Evolutionary conservation across 805 yeast species (phyloP), one percentile per base, ranked within the genome.

Genomic region (Nakazawaea holstii): DNA sequence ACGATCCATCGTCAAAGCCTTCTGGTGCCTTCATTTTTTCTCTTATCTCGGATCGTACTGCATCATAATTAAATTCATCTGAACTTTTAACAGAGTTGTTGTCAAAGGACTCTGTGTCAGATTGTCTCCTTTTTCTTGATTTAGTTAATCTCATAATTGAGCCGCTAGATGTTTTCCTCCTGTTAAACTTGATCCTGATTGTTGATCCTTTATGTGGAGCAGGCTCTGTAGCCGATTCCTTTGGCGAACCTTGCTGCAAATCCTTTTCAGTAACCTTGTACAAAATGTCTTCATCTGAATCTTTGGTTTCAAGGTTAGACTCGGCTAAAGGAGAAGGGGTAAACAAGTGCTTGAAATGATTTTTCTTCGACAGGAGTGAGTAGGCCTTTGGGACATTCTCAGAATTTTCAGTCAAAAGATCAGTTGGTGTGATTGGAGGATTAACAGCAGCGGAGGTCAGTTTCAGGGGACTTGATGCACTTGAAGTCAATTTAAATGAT

Each of bases 1-100:
- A 84, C 26, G 82, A 79, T 33, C 79, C 80, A 53, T 80, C 83
- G 56, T 84, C 91, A 59, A 77, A 82, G 46, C 71, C 75, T 15
- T 73, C 58, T 20, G 70, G 60, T 46, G 55, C 53, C 15, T 64
- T 61, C 27, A 72, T 53, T 17, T 57, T 53, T 13, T 59, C 57
- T 41, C 52, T 55, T 26, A 76, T 73, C 6, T 66, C 75, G 33
- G 59, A 59, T 36, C 60, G 60, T 6, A 73, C 66, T 1, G 59
- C 51, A 1, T 65, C 65, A 40, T 65, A 68, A 27, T 65, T 53
- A 38, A 53, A 49, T 9, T 53, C 44, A 24, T 53, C 50, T 7
- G 49, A 47, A 7, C 52, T 39, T 14, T 52, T 43, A 0, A 53
- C 46, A 13, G 55, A 35, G 32, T 51, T 45, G 2, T 48, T 26